Conservation (phyloP, 495 filamentous ascomycete genomes). For the Sabuloglossum arenarium region DNA sequence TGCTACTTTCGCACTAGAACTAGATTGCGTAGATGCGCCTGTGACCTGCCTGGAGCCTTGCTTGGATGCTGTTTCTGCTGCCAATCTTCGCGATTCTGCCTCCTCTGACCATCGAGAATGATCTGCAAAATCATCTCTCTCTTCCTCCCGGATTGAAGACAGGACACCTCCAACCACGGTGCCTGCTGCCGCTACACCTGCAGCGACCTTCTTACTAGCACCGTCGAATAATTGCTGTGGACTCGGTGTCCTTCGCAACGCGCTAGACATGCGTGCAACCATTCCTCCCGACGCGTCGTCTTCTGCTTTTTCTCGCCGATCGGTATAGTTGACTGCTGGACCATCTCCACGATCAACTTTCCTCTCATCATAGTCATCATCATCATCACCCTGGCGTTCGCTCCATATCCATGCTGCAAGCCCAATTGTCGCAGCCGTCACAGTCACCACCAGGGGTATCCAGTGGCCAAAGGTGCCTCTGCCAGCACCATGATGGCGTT, state of each 20-base stretch:
- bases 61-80: not conserved
- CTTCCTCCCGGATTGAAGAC: constrained; percentile 66
- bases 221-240: constrained; percentile 73
- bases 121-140: constrained; percentile 59
- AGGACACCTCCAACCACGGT: constrained; percentile 58
- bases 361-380: constrained; percentile 27
- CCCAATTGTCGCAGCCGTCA: constrained; percentile 65
- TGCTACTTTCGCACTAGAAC: not conserved
- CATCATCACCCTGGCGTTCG: constrained; percentile 53
- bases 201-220: constrained; percentile 52
- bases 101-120: constrained; percentile 74
- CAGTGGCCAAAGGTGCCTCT: constrained; percentile 62
- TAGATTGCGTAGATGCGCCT: not conserved
- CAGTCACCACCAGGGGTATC: constrained; percentile 65
- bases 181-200: constrained; percentile 68
- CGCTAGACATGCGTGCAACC: constrained; percentile 59
- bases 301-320: constrained; percentile 27
- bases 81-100: constrained; percentile 19
- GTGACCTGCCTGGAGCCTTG: constrained; percentile 1
- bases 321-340: constrained; percentile 23
- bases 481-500: constrained; percentile 34
- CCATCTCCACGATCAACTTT: constrained; percentile 4
- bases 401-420: constrained; percentile 86
- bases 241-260: constrained; percentile 69
- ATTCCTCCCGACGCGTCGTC: constrained; percentile 35